Evolutionary conservation across 2,329 filamentous ascomycete genomes (phyloP).

Genomic region (Phyllosticta paracitricarpa): DNA sequence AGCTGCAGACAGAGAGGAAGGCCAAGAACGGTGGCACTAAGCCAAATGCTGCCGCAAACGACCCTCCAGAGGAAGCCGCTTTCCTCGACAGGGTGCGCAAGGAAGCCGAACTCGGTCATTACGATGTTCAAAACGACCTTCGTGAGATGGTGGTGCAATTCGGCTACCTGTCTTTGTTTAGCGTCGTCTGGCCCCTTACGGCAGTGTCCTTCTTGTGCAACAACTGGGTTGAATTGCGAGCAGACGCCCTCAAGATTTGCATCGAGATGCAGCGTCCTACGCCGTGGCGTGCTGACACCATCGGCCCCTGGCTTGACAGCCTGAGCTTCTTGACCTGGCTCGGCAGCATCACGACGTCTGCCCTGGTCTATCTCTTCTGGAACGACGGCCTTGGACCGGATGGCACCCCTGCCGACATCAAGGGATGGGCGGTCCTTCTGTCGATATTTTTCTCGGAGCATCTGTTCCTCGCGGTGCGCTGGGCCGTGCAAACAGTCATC

Average conservation of each 20-base stretch:
- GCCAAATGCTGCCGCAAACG: conserved; percentile 44
- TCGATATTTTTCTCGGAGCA: conserved; percentile 82
- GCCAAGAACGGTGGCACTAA: conserved; percentile 45
- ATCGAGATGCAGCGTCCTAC: conserved; percentile 80
- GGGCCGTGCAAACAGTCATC: conserved; percentile 62
- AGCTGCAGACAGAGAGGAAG: conserved; percentile 53
- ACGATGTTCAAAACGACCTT: conserved; percentile 85
- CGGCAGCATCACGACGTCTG: conserved; percentile 76
- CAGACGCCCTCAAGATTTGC: conserved; percentile 90
- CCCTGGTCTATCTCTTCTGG: conserved; percentile 76
- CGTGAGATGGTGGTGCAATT: conserved; percentile 88
- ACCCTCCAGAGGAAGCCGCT: conserved; percentile 64
- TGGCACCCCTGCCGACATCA: conserved; percentile 60
- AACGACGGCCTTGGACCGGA: conserved; percentile 54
- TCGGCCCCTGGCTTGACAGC: conserved; percentile 83
- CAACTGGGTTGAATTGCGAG: conserved; percentile 91
- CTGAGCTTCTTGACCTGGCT: conserved; percentile 89
- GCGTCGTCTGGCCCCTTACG: conserved; percentile 89
- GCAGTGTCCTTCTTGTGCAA: conserved; percentile 82
- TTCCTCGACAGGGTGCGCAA: conserved; percentile 75
- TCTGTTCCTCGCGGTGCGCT: conserved; percentile 69
- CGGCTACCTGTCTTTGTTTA: conserved; percentile 85
- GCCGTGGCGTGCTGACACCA: conserved; percentile 83
- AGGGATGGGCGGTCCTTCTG: conserved; percentile 70
- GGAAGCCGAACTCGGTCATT: conserved; percentile 71